Conservation (phyloP, 2,329 filamentous ascomycete genomes). For the Sphaerostilbella broomeana region DNA sequence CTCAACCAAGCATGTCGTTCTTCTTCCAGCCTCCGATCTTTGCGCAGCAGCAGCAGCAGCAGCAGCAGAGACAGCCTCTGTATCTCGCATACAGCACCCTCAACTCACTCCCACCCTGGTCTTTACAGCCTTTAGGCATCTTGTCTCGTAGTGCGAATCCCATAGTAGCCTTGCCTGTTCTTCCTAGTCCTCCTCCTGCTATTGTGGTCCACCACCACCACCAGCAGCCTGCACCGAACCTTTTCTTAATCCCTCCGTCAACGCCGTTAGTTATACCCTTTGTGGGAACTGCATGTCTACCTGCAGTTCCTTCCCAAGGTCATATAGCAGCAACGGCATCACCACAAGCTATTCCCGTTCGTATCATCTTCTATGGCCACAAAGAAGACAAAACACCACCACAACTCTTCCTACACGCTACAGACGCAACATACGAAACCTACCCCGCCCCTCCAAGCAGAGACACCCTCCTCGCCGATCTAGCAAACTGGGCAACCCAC, state of each 20-base stretch:
- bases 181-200: no score
- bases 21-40: slow-evolving; percentile 23
- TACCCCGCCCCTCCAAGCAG: neutral
- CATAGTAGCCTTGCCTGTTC: neutral
- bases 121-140: neutral
- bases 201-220: no score
- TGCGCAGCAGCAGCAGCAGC: slow-evolving; percentile 1
- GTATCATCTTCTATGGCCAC: neutral
- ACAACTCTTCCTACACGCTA: neutral
- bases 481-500: neutral
- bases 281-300: no score
- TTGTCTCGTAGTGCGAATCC: no score
- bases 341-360: neutral
- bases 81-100: neutral
- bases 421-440: neutral
- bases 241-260: no score
- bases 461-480: neutral
- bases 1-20: slow-evolving; percentile 18
- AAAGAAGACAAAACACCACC: neutral
- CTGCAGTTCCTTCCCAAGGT: no score
- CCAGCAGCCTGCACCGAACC: no score
- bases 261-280: no score
- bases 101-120: neutral
- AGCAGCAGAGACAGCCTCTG: neutral
- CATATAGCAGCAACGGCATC: no score